Evolutionary conservation across 2,329 filamentous ascomycete genomes (phyloP), one percentile per base, ranked within the genome.

Genomic region (Cladobotryum protrusum): DNA sequence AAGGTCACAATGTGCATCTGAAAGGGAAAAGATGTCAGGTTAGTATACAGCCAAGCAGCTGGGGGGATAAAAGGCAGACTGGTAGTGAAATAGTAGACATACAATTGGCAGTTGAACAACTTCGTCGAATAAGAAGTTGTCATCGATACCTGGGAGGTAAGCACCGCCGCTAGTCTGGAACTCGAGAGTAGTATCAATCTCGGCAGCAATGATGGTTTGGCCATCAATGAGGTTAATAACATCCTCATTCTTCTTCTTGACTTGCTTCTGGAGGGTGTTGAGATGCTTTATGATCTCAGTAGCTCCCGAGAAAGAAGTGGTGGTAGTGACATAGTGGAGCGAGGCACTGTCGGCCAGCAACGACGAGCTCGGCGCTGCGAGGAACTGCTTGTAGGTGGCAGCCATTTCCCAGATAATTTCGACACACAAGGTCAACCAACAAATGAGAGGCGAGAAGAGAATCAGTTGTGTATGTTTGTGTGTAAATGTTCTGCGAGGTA

Each of bases 1-100:
- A 96, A 96, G 51, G 82, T 81, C 57, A 99, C 91, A 56, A 97
- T 84, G 73, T 99, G 93, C 60, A 85, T 80, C 89, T 93, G 67
- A 15, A 32, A 39, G 29, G 11, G 15, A 32, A 11, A 32, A 24
- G 37, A 42, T 20, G 35, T n/a, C 35, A 36, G 20, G 15, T n/a
- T 41, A 54, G 57, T 44, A 61, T 56, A 48, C 29, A 47, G 15
- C n/a, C 11, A 47, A 13, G 35, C 13, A 37, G 35, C 46, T 29
- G 15, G 40, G 19, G 19, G 40, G 19, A 42, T 24, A 18, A 20
- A 14, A 15, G 5, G 19, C 4, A 24, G n/a, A 20, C 5, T n/a
- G n/a, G n/a, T n/a, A 15, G 40, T n/a, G 14, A 4, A 34, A 15
- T 13, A 29, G 4, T 5, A 43, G 47, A 78, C 86, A 65, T 77